phyloP scores from a whole-genome alignment of 805 yeast species.

The Metschnikowia proteae region DNA sequence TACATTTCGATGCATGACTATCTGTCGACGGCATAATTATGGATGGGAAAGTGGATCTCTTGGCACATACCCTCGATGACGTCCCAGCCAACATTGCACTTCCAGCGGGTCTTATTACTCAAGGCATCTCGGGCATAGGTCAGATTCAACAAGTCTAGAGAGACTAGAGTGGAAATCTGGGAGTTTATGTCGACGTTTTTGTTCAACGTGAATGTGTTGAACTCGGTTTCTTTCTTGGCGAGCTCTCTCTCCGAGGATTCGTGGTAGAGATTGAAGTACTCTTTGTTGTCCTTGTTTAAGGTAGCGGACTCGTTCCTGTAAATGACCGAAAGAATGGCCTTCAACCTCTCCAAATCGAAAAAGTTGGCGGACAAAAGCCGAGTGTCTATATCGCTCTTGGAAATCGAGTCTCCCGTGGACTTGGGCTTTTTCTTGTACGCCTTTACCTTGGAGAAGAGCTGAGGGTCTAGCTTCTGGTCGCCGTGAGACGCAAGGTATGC shows the following conservation, averaged over 20 bases:
- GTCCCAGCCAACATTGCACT: slow-evolving; percentile 68
- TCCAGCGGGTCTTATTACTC: slow-evolving; percentile 72
- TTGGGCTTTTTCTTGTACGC: slow-evolving; percentile 32
- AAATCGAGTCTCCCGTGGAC: slow-evolving; percentile 13
- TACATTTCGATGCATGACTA: slow-evolving; percentile 18
- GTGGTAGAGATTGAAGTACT: slow-evolving; percentile 23
- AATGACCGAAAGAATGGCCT: slow-evolving; percentile 76
- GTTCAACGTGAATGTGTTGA: slow-evolving; percentile 34
- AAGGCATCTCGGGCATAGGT: slow-evolving; percentile 49
- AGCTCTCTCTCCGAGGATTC: slow-evolving; percentile 34
- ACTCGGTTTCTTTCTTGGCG: slow-evolving; percentile 30
- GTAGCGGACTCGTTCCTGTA: slow-evolving; percentile 41
- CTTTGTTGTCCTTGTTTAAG: slow-evolving; percentile 23
- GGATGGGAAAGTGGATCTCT: slow-evolving; percentile 64
- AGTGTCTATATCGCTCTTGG: slow-evolving; percentile 50
- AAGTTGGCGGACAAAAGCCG: slow-evolving; percentile 65
- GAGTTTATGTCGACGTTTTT: slow-evolving; percentile 47
- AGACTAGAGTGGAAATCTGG: slow-evolving; percentile 56
- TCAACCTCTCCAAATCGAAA: slow-evolving; percentile 73
- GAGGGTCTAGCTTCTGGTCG: slow-evolving; percentile 64
- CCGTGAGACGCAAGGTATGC: slow-evolving; percentile 80
- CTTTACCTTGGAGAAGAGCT: slow-evolving; percentile 60
- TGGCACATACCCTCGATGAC: slow-evolving; percentile 56
- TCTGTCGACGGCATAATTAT: slow-evolving; percentile 50
- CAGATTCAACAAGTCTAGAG: slow-evolving; percentile 48